Conservation (phyloP, 192 early-diverging fungal genomes). For the Backusella mclennaniae region DNA sequence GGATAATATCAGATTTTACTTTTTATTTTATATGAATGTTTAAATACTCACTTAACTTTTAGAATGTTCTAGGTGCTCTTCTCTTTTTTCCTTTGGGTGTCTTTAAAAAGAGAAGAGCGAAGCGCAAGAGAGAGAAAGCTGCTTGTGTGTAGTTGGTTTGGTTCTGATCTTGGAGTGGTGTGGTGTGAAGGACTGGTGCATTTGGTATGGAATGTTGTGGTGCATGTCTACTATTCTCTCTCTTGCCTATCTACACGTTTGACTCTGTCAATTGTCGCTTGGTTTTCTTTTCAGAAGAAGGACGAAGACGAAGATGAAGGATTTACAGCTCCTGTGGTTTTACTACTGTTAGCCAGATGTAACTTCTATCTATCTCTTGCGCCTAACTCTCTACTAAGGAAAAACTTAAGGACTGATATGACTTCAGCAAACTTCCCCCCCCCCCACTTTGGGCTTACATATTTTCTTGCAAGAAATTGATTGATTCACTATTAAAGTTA, state of each 20-base stretch:
- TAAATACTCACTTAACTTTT: neutral
- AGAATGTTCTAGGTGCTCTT: neutral
- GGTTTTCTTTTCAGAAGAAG: slow-evolving; percentile 4
- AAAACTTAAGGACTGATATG: neutral
- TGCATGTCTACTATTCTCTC: neutral
- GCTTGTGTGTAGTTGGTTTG: neutral
- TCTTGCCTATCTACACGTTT: neutral
- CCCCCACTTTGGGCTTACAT: neutral
- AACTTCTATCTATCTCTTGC: neutral
- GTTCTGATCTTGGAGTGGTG: neutral
- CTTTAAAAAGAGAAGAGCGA: neutral
- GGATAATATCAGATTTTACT: neutral
- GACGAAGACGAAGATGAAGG: neutral
- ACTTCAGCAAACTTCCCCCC: neutral
- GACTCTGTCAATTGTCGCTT: neutral
- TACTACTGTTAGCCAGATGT: neutral
- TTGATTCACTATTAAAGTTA: neutral
- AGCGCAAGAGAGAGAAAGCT: slow-evolving; percentile 1
- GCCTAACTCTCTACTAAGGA: neutral
- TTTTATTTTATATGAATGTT: neutral
- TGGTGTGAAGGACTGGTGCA: neutral
- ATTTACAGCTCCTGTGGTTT: neutral
- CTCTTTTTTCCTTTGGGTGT: neutral
- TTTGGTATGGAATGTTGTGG: neutral
- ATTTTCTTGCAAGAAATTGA: neutral